A percentile compares a stretch with the other conserved stretches of the same genome.
Evolutionary conservation across 164 flowering plant genomes (phyloP).

Genomic region (Stephania yunnanensis): DNA sequence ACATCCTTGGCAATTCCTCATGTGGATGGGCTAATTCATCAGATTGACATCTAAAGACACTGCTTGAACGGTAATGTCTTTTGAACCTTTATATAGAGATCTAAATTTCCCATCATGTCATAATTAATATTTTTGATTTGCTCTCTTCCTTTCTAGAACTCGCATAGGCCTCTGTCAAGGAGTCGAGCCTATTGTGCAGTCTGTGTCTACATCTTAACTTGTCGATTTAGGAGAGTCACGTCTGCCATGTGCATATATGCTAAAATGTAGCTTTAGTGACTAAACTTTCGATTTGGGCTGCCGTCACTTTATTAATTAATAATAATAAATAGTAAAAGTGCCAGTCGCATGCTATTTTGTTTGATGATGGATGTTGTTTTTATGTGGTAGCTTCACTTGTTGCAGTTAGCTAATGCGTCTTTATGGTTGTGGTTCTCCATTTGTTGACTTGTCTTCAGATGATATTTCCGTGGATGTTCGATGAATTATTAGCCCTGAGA

Average conservation of each 20-base stretch:
- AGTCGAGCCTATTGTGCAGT: background rate
- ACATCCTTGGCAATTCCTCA: no score
- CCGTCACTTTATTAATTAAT: background rate
- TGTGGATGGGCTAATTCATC: no score
- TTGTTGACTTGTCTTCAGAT: slow-evolving; percentile 39
- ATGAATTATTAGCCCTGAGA: slow-evolving; percentile 71
- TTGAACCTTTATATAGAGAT: no score
- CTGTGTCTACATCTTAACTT: background rate
- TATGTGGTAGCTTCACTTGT: slow-evolving; percentile 1
- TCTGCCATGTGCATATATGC: background rate
- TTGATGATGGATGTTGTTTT: background rate
- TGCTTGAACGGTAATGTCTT: no score
- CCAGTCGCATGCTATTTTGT: background rate
- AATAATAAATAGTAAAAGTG: background rate
- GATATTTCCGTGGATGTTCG: slow-evolving; percentile 99
- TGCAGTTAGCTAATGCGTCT: slow-evolving; percentile 4
- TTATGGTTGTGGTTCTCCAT: slow-evolving; percentile 1
- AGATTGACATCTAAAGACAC: no score
- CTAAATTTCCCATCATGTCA: no score
- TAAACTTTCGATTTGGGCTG: background rate
- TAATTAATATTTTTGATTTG: no score
- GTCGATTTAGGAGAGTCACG: background rate
- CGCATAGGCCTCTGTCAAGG: no score
- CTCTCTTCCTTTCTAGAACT: no score
- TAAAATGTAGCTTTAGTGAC: background rate